Evolutionary conservation across 192 early-diverging fungal species (phyloP), one percentile per base, ranked within the genome.

Genomic region (Lobosporangium transversale): DNA sequence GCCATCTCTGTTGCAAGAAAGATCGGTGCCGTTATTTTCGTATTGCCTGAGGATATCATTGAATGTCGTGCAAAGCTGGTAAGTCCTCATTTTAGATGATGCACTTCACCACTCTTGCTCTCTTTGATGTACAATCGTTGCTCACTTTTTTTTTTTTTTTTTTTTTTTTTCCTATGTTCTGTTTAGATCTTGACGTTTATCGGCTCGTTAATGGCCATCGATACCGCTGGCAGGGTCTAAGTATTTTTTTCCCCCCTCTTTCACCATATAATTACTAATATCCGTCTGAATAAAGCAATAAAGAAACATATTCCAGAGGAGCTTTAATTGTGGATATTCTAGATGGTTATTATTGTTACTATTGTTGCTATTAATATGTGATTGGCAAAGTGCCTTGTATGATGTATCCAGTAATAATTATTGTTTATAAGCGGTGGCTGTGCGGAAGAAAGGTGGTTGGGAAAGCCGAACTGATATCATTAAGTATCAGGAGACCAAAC

Each of bases 1-100:
- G 96, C 97, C 49, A 98, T 99, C 56, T 97, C 95, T 7, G 95
- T 98, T 86, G 98, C 98, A 21, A 90, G 98, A 80, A 99, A 99
- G 84, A 85, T 99, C 53, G 98, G 98, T 21, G 97, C 98, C 15
- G 97, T 96, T 33, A 99, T 99, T 78, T 99, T 99, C 84, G 87
- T 98, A 53, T 86, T 97, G 43, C 97, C 96, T 12, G 97, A 99
- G 86, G 97, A 99, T 85, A 99, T 99, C 81, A 91, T 97, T 59
- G 97, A 98, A 80, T 94, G 97, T 66, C 93, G 95, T 82, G 88
- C 94, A 49, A 97, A 97, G 83, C 94, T 98, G 91, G 93, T 94
- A 85, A 80, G 66, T 78, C 21, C 30, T 2, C 32, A 33, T 58
- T 33, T n/a, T 52, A 10, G n/a, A n/a, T n/a, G n/a, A n/a, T n/a